A percentile compares a stretch with the other conserved stretches of the same genome.
These are phyloP conservation scores for Rehmannia glutinosa DNA, from an alignment of 257 asterid genomes.

Conservation along the genomic window DNA sequence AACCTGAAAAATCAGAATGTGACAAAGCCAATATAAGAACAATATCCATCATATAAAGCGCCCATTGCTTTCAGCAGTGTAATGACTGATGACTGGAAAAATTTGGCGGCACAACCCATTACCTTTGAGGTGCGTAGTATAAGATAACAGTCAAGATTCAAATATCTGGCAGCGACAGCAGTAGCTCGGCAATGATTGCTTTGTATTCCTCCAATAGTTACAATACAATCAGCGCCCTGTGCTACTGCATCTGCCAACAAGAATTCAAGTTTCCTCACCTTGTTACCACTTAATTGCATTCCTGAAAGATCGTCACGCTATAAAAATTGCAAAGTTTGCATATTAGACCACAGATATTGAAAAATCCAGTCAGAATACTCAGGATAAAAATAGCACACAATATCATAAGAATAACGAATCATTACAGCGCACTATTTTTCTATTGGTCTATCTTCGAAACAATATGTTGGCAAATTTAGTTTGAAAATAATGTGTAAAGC, in stretches of 20 bases:
- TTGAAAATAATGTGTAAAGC: neutral
- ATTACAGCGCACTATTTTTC: neutral
- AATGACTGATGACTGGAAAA: too few relatives aligned
- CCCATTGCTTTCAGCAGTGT: too few relatives aligned
- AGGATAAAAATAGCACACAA: too few relatives aligned
- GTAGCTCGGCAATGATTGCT: slow-evolving; percentile 99
- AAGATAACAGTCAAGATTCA: slow-evolving; percentile 84
- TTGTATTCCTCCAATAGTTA: slow-evolving; percentile 95
- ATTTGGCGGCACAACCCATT: neutral
- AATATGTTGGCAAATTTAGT: neutral
- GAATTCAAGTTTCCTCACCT: slow-evolving; percentile 96
- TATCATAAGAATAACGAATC: neutral
- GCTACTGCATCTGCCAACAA: slow-evolving; percentile 94
- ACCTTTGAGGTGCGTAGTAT: slow-evolving; percentile 95
- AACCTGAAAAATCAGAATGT: slow-evolving; percentile 42
- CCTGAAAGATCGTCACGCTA: slow-evolving; percentile 99
- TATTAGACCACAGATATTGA: slow-evolving; percentile 20
- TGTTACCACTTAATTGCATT: slow-evolving; percentile 97
- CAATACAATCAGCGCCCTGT: slow-evolving; percentile 82
- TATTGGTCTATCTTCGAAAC: neutral
- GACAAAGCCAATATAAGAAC: neutral
- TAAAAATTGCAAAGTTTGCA: slow-evolving; percentile 23
- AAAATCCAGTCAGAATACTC: too few relatives aligned
- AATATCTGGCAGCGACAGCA: slow-evolving; percentile 91
- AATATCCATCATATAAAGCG: too few relatives aligned